phyloP scores from a whole-genome alignment of 441 rosid genomes.

The Caryocar brasiliense region DNA sequence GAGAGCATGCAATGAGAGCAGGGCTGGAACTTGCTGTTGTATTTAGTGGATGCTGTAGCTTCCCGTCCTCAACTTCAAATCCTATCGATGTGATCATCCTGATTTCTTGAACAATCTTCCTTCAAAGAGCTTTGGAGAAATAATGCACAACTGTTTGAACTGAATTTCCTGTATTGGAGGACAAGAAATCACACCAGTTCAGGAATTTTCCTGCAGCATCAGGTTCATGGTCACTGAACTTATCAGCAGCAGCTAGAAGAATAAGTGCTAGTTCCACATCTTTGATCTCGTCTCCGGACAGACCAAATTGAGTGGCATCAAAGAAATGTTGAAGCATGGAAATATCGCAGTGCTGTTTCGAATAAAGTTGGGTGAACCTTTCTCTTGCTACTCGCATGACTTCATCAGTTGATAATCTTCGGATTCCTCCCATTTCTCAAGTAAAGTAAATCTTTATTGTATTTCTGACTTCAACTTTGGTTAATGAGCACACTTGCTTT shows the following conservation, averaged over 20 bases:
- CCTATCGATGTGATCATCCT: neutral
- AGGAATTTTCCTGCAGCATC: slow-evolving; percentile 14
- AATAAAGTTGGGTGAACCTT: slow-evolving; percentile 12
- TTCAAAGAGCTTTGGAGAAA: slow-evolving; percentile 16
- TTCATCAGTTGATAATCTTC: slow-evolving; percentile 9
- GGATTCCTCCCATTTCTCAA: slow-evolving; percentile 11
- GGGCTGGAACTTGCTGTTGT: neutral
- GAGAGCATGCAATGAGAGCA: neutral
- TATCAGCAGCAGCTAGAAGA: slow-evolving; percentile 18
- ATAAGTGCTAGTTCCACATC: slow-evolving; percentile 17
- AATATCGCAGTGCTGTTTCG: neutral
- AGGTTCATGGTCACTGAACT: slow-evolving; percentile 8
- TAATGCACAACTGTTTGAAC: slow-evolving; percentile 20
- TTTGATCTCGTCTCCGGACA: slow-evolving; percentile 10
- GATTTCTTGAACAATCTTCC: slow-evolving; percentile 11
- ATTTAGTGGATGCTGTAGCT: slow-evolving; percentile 2
- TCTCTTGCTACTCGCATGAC: slow-evolving; percentile 12
- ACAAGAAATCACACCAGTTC: slow-evolving; percentile 12
- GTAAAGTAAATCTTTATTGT: too few relatives aligned
- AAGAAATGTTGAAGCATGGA: slow-evolving; percentile 3
- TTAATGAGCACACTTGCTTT: too few relatives aligned
- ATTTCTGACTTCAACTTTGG: too few relatives aligned
- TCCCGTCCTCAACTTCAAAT: neutral
- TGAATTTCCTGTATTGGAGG: slow-evolving; percentile 15
- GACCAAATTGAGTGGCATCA: neutral